Conservation (phyloP, 2,329 filamentous ascomycete genomes). For the Aspergillus sp. region DNA sequence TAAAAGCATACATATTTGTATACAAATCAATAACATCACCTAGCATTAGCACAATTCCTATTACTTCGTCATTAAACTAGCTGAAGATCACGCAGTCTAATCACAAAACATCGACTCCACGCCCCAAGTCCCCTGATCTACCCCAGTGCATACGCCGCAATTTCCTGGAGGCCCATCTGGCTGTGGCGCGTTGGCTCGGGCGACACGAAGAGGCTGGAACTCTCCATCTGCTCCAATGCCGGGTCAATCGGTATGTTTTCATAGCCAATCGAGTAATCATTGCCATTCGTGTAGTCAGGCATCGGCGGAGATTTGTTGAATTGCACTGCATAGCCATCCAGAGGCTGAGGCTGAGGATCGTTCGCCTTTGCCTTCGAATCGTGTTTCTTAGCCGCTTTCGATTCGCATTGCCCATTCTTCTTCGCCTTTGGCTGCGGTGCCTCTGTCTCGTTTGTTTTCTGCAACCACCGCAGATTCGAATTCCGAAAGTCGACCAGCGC, state of each 20-base stretch:
- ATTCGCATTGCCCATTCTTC: slow-evolving; percentile 46
- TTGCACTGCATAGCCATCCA: slow-evolving; percentile 36
- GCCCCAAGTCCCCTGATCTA: slow-evolving; percentile 1
- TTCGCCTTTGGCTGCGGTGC: slow-evolving; percentile 45
- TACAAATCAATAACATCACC: too few relatives aligned
- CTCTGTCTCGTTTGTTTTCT: slow-evolving; percentile 46
- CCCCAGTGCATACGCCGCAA: not conserved
- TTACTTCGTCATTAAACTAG: not conserved
- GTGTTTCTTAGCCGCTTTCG: too few relatives aligned
- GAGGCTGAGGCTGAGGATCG: too few relatives aligned
- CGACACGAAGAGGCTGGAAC: slow-evolving; percentile 11
- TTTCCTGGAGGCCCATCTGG: not conserved
- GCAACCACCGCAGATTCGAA: slow-evolving; percentile 79
- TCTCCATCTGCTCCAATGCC: slow-evolving; percentile 20
- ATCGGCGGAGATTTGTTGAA: slow-evolving; percentile 21
- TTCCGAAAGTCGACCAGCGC: slow-evolving; percentile 81
- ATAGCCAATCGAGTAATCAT: slow-evolving; percentile 8
- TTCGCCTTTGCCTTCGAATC: too few relatives aligned
- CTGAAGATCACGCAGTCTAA: too few relatives aligned
- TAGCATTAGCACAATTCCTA: too few relatives aligned
- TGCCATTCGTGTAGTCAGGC: slow-evolving; percentile 1
- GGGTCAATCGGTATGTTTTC: slow-evolving; percentile 36
- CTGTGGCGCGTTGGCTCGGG: slow-evolving; percentile 6
- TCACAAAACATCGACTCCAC: too few relatives aligned
- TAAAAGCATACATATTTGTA: not conserved